phyloP scores from a whole-genome alignment of 1,139 yeast genomes.

The Pichia sp. region DNA sequence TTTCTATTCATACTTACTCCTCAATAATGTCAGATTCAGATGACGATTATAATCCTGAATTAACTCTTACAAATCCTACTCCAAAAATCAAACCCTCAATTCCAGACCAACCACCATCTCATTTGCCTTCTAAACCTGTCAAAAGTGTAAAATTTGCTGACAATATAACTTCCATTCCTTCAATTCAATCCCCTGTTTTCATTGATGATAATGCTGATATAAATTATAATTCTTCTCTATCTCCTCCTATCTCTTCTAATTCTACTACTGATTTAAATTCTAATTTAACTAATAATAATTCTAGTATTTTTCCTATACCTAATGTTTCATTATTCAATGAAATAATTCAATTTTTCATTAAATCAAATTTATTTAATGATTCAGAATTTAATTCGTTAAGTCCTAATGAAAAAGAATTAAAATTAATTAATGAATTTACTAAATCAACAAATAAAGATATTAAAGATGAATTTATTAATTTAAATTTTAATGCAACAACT shows the following conservation, averaged over 20 bases:
- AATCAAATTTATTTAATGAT: slow-evolving; percentile 30
- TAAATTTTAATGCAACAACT: slow-evolving; percentile 31
- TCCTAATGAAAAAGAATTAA: slow-evolving; percentile 32
- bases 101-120: slow-evolving; percentile 1
- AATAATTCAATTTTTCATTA: slow-evolving; percentile 26
- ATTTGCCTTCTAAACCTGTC: slow-evolving; percentile 2
- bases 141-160: slow-evolving; percentile 15
- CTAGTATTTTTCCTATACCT: slow-evolving; percentile 12
- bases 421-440: slow-evolving; percentile 26
- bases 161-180: not conserved
- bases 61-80: not conserved
- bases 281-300: not conserved
- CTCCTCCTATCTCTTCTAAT: not conserved
- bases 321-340: slow-evolving; percentile 29
- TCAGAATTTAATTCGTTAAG: slow-evolving; percentile 34
- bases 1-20: too few relatives aligned
- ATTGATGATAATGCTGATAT: slow-evolving; percentile 13
- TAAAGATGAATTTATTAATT: slow-evolving; percentile 15
- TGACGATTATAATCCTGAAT: slow-evolving; percentile 20
- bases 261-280: not conserved
- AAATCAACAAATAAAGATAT: slow-evolving; percentile 18
- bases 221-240: slow-evolving; percentile 6
- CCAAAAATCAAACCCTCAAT: not conserved
- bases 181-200: not conserved
- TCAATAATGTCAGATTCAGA: slow-evolving; percentile 5